phyloP scores from a whole-genome alignment of 192 early-diverging fungal species.

The Dimargaris cristalligena region DNA sequence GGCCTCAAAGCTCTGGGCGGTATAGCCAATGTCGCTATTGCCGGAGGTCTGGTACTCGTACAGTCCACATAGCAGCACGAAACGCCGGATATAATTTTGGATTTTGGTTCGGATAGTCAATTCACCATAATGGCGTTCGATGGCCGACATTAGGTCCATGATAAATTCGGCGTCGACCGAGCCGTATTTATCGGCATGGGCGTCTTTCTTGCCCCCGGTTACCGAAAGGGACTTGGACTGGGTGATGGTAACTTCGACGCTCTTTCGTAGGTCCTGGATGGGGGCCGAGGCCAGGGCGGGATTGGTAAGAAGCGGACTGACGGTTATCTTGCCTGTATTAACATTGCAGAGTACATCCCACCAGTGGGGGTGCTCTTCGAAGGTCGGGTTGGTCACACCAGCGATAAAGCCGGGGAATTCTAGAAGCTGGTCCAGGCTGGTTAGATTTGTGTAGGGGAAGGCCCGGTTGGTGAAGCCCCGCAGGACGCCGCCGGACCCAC shows the following conservation, averaged over 20 bases:
- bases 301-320: slow-evolving; percentile 48
- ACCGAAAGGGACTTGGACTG: background rate
- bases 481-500: slow-evolving; percentile 74
- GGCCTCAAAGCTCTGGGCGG: slow-evolving; percentile 12
- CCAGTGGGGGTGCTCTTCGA: slow-evolving; percentile 83
- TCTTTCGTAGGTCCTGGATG: background rate
- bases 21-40: slow-evolving; percentile 38
- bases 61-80: slow-evolving; percentile 58
- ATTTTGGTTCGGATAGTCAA: slow-evolving; percentile 74
- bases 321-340: slow-evolving; percentile 81
- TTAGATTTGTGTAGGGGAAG: slow-evolving; percentile 79
- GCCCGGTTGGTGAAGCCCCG: slow-evolving; percentile 75
- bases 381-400: slow-evolving; percentile 89
- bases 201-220: slow-evolving; percentile 8
- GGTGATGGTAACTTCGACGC: slow-evolving; percentile 5
- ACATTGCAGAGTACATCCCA: slow-evolving; percentile 97
- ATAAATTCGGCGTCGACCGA: slow-evolving; percentile 25
- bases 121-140: slow-evolving; percentile 73
- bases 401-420: slow-evolving; percentile 83
- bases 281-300: background rate
- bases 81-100: slow-evolving; percentile 69
- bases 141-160: slow-evolving; percentile 48
- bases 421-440: slow-evolving; percentile 70
- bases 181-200: slow-evolving; percentile 4
- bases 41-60: slow-evolving; percentile 57